phyloP scores from a whole-genome alignment of 2,329 filamentous ascomycete genomes.

The Zelopaecilomyces penicillatus region DNA sequence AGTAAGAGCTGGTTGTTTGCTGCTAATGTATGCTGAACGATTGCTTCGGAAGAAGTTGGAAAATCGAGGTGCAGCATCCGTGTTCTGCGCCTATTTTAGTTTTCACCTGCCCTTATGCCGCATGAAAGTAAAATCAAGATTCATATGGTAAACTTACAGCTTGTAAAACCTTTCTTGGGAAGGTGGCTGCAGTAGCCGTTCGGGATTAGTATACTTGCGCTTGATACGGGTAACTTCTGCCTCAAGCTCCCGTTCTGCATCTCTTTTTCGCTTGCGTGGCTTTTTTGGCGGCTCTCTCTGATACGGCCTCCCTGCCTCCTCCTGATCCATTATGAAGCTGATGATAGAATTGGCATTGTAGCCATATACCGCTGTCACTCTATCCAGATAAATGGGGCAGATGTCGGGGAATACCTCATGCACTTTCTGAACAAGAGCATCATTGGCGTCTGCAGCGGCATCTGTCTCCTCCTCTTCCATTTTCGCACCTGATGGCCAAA shows the following conservation, averaged over 20 bases:
- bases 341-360: conserved; percentile 26
- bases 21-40: conserved; percentile 8
- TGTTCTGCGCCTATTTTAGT: too few relatives aligned
- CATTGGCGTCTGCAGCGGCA: background rate
- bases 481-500: too few relatives aligned
- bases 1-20: conserved; percentile 10
- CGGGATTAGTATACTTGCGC: background rate
- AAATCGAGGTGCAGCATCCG: too few relatives aligned
- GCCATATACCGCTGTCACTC: conserved; percentile 16
- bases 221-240: conserved; percentile 3
- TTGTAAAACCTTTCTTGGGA: background rate
- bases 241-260: conserved; percentile 11
- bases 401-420: conserved; percentile 36
- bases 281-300: conserved; percentile 18
- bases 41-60: background rate
- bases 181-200: background rate
- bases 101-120: too few relatives aligned
- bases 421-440: conserved; percentile 12
- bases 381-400: conserved; percentile 28
- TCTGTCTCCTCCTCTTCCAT: too few relatives aligned
- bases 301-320: conserved; percentile 31
- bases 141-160: too few relatives aligned
- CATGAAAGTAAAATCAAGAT: too few relatives aligned
- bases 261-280: conserved; percentile 34
- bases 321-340: conserved; percentile 29